A percentile compares a stretch with the other conserved stretches of the same genome.
These are phyloP conservation scores for Lyophyllum decastes DNA, from an alignment of 768 basidiomycete genomes.

Conservation along the genomic window DNA sequence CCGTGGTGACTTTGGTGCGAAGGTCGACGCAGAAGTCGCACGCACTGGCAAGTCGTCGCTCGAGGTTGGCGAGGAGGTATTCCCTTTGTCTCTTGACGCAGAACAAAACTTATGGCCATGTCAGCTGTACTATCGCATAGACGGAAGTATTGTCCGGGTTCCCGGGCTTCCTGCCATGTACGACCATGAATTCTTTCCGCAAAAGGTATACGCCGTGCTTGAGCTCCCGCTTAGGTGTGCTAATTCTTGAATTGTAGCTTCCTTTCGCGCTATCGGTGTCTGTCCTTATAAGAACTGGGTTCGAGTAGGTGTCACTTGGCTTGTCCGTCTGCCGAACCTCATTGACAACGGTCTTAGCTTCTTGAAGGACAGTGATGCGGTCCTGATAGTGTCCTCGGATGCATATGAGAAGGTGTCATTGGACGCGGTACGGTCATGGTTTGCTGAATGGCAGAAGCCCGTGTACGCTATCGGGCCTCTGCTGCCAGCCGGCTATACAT, in stretches of 20 bases:
- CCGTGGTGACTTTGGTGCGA: slow-evolving; percentile 15
- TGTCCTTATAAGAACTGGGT: neutral
- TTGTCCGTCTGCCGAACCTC: too few species aligned
- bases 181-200: slow-evolving; percentile 22
- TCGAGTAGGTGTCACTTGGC: neutral
- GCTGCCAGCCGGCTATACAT: slow-evolving; percentile 6
- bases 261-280: slow-evolving; percentile 1
- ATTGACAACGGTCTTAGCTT: neutral
- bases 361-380: slow-evolving; percentile 11
- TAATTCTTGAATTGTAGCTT: neutral
- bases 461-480: slow-evolving; percentile 22
- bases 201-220: slow-evolving; percentile 5
- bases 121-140: slow-evolving; percentile 17
- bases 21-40: slow-evolving; percentile 12
- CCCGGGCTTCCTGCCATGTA: slow-evolving; percentile 24
- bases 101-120: neutral
- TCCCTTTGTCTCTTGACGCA: neutral
- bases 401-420: slow-evolving; percentile 19
- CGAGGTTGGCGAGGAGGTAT: slow-evolving; percentile 20
- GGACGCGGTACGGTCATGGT: slow-evolving; percentile 15
- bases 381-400: slow-evolving; percentile 12
- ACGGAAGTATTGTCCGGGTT: slow-evolving; percentile 19
- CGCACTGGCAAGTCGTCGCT: slow-evolving; percentile 2
- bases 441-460: slow-evolving; percentile 4
- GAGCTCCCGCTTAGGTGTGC: neutral